Evolutionary conservation across 2,329 filamentous ascomycete species (phyloP).

Genomic region (Beauveria bassiana): DNA sequence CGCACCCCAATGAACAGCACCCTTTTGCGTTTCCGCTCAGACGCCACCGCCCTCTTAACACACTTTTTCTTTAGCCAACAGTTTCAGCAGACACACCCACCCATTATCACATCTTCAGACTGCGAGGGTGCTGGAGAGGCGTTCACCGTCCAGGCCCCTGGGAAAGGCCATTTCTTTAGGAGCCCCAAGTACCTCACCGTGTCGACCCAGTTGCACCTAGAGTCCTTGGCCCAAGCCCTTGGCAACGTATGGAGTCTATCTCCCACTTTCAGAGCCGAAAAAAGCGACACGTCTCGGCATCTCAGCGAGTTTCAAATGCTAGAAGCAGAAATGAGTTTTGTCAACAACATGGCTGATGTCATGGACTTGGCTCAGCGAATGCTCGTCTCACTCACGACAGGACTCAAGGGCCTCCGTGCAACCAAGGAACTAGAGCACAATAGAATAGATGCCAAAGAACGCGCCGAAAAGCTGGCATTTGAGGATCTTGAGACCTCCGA

Average conservation of each 20-base stretch:
- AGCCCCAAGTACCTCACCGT: constrained; percentile 91
- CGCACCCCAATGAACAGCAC: constrained; percentile 75
- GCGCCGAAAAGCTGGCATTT: constrained; percentile 34
- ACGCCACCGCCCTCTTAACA: constrained; percentile 64
- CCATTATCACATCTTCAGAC: constrained; percentile 91
- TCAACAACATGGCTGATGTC: constrained; percentile 58
- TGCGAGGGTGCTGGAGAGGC: constrained; percentile 96
- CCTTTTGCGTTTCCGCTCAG: constrained; percentile 74
- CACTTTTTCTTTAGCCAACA: constrained; percentile 65
- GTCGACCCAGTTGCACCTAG: constrained; percentile 87
- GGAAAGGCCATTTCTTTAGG: constrained; percentile 59
- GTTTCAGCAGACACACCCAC: constrained; percentile 81
- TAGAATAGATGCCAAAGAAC: constrained; percentile 27
- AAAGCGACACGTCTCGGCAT: constrained; percentile 87
- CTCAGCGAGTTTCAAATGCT: constrained; percentile 99
- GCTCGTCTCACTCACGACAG: constrained; percentile 47
- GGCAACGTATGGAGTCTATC: constrained; percentile 91
- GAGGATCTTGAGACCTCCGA: constrained; percentile 33
- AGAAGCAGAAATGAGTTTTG: constrained; percentile 81
- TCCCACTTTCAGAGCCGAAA: constrained; percentile 88
- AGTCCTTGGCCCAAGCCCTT: constrained; percentile 81
- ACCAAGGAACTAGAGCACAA: constrained; percentile 36
- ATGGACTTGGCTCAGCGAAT: constrained; percentile 77
- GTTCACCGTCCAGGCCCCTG: constrained; percentile 59
- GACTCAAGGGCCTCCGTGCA: constrained; percentile 33